phyloP scores from a whole-genome alignment of 768 basidiomycete genomes.

The Collybia sp. region DNA sequence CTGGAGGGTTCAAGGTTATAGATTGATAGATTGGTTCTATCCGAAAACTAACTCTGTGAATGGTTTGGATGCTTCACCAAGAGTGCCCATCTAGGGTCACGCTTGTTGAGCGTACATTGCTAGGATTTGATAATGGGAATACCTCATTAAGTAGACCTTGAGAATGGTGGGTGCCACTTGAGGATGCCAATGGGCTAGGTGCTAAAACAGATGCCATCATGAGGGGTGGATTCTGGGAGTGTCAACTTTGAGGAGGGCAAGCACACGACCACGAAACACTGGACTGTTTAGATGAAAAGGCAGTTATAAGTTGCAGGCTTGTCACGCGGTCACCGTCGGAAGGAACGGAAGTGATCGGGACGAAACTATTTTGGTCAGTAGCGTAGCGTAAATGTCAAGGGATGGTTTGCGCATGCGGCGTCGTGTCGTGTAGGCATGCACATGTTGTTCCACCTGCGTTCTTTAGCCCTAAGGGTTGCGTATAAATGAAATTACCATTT shows the following conservation, averaged over 20 bases:
- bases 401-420: background rate
- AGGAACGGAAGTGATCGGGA: constrained; percentile 25
- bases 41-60: constrained; percentile 49
- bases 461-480: too few relatives aligned
- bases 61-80: constrained; percentile 53
- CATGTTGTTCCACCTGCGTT: too few relatives aligned
- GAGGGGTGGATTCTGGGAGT: constrained; percentile 11
- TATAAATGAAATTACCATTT: too few relatives aligned
- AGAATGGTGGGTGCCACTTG: constrained; percentile 11
- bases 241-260: constrained; percentile 14
- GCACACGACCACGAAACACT: constrained; percentile 10
- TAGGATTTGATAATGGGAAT: constrained; percentile 4
- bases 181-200: background rate
- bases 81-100: constrained; percentile 38
- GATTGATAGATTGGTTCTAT: background rate
- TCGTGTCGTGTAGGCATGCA: background rate
- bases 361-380: background rate
- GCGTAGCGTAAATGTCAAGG: background rate
- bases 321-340: constrained; percentile 27
- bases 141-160: constrained; percentile 32
- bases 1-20: constrained; percentile 22
- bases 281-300: background rate
- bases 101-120: constrained; percentile 4
- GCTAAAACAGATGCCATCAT: constrained; percentile 25
- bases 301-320: background rate